Evolutionary conservation across 371 early-diverging fungal genomes (phyloP).

Genomic region (Mucor ambiguus): DNA sequence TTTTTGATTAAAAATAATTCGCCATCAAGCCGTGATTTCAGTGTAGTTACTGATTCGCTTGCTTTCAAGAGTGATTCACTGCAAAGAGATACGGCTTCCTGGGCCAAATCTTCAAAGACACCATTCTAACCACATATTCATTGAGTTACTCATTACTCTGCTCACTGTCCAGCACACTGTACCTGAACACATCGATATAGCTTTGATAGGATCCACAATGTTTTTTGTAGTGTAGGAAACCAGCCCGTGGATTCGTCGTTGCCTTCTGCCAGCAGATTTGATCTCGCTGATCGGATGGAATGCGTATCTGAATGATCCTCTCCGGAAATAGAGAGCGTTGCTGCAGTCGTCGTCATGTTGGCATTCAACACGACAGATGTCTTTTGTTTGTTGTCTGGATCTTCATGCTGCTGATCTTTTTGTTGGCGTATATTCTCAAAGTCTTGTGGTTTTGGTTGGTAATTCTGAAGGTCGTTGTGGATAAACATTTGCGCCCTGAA

Average conservation of each 20-base stretch:
- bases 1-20: constrained; percentile 84
- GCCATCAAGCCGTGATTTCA: constrained; percentile 66
- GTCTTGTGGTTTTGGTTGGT: constrained; percentile 71
- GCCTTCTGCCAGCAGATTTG: constrained; percentile 31
- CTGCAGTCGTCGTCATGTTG: constrained; percentile 18
- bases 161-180: not conserved
- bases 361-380: constrained; percentile 32
- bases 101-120: constrained; percentile 83
- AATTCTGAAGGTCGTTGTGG: constrained; percentile 74
- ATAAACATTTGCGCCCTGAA: constrained; percentile 87
- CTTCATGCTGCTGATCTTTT: not conserved
- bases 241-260: constrained; percentile 63
- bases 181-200: constrained; percentile 77
- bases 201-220: constrained; percentile 80
- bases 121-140: constrained; percentile 38
- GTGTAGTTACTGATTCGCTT: constrained; percentile 41
- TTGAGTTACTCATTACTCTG: not conserved
- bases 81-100: constrained; percentile 80
- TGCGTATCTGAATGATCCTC: constrained; percentile 36
- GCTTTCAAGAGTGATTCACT: constrained; percentile 59
- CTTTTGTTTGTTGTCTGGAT: constrained; percentile 16
- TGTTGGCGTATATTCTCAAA: constrained; percentile 37
- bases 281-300: constrained; percentile 34
- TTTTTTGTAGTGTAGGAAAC: constrained; percentile 82
- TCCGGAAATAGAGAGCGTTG: constrained; percentile 40